phyloP scores from a whole-genome alignment of 2,329 filamentous ascomycete genomes.

The Phialemoniopsis sp. region DNA sequence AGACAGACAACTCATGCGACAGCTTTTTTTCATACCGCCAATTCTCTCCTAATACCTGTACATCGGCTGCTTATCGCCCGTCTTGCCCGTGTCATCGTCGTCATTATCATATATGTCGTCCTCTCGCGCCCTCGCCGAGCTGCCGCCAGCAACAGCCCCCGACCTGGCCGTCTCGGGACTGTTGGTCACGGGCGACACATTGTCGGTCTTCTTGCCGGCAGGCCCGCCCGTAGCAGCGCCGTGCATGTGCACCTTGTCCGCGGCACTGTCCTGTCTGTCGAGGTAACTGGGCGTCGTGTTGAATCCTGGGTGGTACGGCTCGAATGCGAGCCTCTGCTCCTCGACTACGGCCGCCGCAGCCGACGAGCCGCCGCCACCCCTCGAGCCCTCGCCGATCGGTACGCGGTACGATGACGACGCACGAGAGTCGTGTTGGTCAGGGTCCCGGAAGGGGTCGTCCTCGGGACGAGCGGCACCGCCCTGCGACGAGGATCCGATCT shows the following conservation, averaged over 20 bases:
- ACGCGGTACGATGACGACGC: no score
- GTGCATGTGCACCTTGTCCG: slow-evolving; percentile 36
- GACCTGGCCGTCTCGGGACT: no score
- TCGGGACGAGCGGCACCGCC: slow-evolving; percentile 8
- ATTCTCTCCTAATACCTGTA: no score
- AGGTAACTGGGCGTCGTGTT: slow-evolving; percentile 25
- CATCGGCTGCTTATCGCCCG: no score
- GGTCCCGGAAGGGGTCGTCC: slow-evolving; percentile 27
- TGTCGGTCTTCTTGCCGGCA: slow-evolving; percentile 1
- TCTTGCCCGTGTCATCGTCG: no score
- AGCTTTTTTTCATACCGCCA: no score
- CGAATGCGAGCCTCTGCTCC: slow-evolving; percentile 26
- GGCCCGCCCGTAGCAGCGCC: slow-evolving; percentile 19
- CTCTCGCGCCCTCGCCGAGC: no score
- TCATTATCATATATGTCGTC: no score
- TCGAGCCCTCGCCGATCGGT: slow-evolving; percentile 1
- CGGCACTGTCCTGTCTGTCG: slow-evolving; percentile 33
- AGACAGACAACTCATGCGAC: no score
- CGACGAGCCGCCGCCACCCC: slow-evolving; percentile 16
- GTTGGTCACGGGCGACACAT: not conserved
- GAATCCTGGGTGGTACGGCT: slow-evolving; percentile 34
- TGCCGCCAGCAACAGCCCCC: no score
- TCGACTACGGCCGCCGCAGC: slow-evolving; percentile 17
- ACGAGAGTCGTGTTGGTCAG: slow-evolving; percentile 12
- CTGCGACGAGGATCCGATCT: not conserved